Base-by-base conservation (phyloP, 108 stramenopile genomes). In the Fragilariopsis cylindrus region DNA sequence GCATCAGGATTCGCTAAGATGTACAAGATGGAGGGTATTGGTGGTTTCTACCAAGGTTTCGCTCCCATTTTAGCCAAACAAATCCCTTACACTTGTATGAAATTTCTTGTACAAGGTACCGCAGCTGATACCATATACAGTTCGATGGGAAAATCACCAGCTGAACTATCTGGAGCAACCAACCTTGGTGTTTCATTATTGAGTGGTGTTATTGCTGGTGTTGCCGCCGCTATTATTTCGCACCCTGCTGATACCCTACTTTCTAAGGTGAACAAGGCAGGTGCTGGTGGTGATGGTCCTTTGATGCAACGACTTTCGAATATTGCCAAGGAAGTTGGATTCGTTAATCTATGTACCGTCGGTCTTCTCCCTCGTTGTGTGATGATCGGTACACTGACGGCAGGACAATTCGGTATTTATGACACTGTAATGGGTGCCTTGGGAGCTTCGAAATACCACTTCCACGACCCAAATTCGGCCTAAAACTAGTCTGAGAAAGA, bases 1-100 rank as follows among this genome's bases (percentile, higher is more conserved):
- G 71, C 82, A 41, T 90, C 93, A 69, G 97, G 97, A 50, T 90
- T 97, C 72, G 76, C 70, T 39, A 96, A 97, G 87, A 94, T 99
- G 88, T 65, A 91, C 54, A 84, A 76, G 81, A 68, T 84, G 39
- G 95, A 96, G 68, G 95, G 95, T 63, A 72, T 98, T 72, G 84
- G 85, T 11, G 99, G 98, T 68, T 98, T 99, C 85, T 99, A 98
- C 90, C 84, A 92, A 47, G 98, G 98, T 69, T 92, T 99, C 75
- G 54, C 84, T 57, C 99, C 99, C 74, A 98, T 99, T 75, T 86
- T 97, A 70, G 89, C 95, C 79, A 98, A 98, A 88, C 99, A 99
- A 84, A 87, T 99, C 78, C 99, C 99, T 43, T 98, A 98, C 95
- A 99, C 99, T 72, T 97, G 97, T 94, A 96, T 96, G 62, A 99